Evolutionary conservation across 805 yeast genomes (phyloP), one percentile per base, ranked within the genome.

Genomic region (Kregervanrija delftensis): DNA sequence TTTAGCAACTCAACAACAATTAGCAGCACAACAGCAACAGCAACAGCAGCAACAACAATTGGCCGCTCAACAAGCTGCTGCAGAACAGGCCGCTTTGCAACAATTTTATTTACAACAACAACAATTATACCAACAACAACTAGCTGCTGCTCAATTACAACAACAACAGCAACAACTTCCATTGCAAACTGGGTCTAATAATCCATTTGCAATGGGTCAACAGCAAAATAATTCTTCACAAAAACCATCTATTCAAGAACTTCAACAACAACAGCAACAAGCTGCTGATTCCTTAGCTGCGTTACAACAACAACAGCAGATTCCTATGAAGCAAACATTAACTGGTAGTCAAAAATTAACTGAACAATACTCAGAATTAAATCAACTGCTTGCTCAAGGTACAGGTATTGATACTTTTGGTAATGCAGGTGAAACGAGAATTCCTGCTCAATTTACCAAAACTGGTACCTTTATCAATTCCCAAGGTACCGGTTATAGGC

Each of bases 391-490:
- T 51, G 87, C 93, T 11, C 77, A 79, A 37, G 97, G 96, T 30
- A 86, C 96, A 0, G 97, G 96, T 31, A 71, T 88, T 46, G 99
- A 90, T 67, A 90, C 97, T 0, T 93, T 86, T 63, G 96, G 96
- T 61, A 88, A 87, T 64, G 80, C 84, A 13, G 96, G 96, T 44
- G 82, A 79, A 15, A 63, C 79, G 8, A 81, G 96, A 67, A 77
- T 91, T 44, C 96, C 98, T 3, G 95, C 95, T 39, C 97, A 91
- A 59, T 91, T 86, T 61, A 91, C 97, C 1, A 78, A 76, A 52
- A 81, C 93, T 2, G 81, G 83, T 5, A 81, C 78, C 13, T 89
- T 90, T 60, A 74, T 91, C 55, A 88, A 86, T 64, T 86, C 96
- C 17, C 82, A 86, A 49, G 97, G 96, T 56, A 86, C 91, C 6